Percentiles rank a stretch among this genome's conserved stretches.
phyloP scores from a whole-genome alignment of 2,329 filamentous ascomycete species.

The Fusarium ambrosium region DNA sequence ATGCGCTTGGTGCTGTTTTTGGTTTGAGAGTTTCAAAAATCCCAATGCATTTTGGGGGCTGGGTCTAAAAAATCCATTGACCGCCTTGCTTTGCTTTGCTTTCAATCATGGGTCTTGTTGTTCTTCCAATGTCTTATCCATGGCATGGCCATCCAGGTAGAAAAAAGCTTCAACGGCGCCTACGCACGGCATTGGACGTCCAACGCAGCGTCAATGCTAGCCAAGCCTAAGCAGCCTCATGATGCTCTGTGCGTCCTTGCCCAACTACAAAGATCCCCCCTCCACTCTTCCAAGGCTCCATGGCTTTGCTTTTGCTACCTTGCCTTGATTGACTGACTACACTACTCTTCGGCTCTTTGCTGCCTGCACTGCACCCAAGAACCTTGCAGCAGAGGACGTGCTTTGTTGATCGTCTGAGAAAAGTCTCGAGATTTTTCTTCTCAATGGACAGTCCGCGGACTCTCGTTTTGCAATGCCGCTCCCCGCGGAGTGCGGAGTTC shows the following conservation, averaged over 20 bases:
- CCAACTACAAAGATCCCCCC: slow-evolving; percentile 2
- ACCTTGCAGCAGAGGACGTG: background rate
- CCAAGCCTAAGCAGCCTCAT: background rate
- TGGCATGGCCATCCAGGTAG: background rate
- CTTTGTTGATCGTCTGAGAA: background rate
- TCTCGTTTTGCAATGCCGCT: background rate
- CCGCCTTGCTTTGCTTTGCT: background rate
- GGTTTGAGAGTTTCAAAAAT: background rate
- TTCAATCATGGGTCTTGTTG: background rate
- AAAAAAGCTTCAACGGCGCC: background rate
- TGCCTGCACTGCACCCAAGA: background rate
- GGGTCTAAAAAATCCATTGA: background rate
- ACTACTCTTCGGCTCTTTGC: background rate
- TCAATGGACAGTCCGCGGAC: slow-evolving; percentile 24
- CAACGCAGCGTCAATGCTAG: background rate
- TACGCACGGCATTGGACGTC: background rate
- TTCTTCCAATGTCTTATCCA: background rate
- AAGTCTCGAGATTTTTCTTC: background rate
- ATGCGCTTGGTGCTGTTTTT: background rate
- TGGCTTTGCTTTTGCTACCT: too few relatives aligned
- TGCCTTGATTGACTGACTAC: background rate
- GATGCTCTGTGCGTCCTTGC: slow-evolving; percentile 1
- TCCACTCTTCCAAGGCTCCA: background rate
- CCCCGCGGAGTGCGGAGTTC: slow-evolving; percentile 44
- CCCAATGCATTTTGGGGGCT: background rate